These are phyloP conservation scores for Paramecium octaurelia DNA, from an alignment of 73 alveolate genomes.

Conservation along the genomic window DNA sequence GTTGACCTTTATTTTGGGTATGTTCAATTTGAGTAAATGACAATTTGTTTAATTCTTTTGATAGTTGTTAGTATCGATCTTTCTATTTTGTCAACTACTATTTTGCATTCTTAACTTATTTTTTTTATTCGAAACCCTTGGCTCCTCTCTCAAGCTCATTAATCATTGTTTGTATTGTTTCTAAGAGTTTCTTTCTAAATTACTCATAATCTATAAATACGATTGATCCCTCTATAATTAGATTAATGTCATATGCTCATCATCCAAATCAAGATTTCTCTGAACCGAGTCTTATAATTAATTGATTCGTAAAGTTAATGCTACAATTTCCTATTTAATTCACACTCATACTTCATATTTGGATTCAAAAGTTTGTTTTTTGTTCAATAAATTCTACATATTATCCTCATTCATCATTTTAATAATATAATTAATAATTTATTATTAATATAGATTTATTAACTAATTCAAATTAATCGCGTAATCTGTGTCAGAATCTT, in stretches of 20 bases:
- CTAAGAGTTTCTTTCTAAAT: neutral
- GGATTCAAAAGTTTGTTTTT: neutral
- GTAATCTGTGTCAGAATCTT: neutral
- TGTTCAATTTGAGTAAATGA: neutral
- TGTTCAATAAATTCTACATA: neutral
- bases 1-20: neutral
- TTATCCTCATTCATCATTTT: neutral
- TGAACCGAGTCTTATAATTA: neutral
- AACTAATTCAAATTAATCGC: neutral
- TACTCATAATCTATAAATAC: neutral
- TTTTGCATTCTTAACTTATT: constrained; percentile 5
- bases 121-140: neutral
- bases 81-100: neutral
- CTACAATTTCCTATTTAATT: neutral
- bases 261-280: neutral
- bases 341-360: neutral
- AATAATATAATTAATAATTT: neutral
- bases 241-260: neutral
- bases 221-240: neutral
- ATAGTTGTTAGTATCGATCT: neutral
- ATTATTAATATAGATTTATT: neutral
- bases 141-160: neutral
- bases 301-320: neutral
- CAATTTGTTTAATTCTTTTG: neutral
- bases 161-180: neutral